Evolutionary conservation across 192 early-diverging fungal species (phyloP).

Genomic region (Podila epicladia): DNA sequence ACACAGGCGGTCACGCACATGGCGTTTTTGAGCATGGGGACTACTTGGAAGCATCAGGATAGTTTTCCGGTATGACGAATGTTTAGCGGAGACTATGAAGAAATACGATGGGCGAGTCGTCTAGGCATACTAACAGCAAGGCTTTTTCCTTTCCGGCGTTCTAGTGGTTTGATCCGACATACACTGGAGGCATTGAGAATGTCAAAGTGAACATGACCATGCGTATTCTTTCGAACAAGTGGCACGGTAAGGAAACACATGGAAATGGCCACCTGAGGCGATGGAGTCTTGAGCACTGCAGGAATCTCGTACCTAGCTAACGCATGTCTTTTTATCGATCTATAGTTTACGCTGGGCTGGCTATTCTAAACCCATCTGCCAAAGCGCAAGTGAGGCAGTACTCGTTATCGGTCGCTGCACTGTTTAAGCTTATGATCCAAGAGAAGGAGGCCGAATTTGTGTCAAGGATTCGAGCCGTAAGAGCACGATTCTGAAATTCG

Average conservation of each 20-base stretch:
- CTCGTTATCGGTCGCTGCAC: constrained; percentile 83
- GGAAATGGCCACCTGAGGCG: too few relatives aligned
- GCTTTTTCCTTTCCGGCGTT: constrained; percentile 3
- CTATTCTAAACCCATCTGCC: constrained; percentile 92
- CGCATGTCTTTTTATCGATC: too few relatives aligned
- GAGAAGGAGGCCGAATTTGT: constrained; percentile 85
- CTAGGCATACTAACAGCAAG: not conserved
- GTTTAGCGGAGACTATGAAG: not conserved
- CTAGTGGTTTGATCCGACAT: constrained; percentile 88
- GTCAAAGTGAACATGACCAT: constrained; percentile 95
- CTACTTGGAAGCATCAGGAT: constrained; percentile 86
- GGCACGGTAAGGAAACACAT: constrained; percentile 77
- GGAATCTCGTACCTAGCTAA: not conserved
- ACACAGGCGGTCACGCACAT: constrained; percentile 98
- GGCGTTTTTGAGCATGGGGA: constrained; percentile 95
- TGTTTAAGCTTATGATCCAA: constrained; percentile 96
- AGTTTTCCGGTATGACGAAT: constrained; percentile 75
- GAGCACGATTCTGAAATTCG: not conserved
- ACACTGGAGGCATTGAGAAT: constrained; percentile 96
- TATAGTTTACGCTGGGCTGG: constrained; percentile 71
- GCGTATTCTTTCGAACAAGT: constrained; percentile 94
- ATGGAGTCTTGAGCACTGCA: not conserved
- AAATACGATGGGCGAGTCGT: too few relatives aligned
- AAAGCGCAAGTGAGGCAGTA: constrained; percentile 89
- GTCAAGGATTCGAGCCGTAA: constrained; percentile 68